phyloP scores from a whole-genome alignment of 2,329 filamentous ascomycete genomes.

The Cercospora sojina region DNA sequence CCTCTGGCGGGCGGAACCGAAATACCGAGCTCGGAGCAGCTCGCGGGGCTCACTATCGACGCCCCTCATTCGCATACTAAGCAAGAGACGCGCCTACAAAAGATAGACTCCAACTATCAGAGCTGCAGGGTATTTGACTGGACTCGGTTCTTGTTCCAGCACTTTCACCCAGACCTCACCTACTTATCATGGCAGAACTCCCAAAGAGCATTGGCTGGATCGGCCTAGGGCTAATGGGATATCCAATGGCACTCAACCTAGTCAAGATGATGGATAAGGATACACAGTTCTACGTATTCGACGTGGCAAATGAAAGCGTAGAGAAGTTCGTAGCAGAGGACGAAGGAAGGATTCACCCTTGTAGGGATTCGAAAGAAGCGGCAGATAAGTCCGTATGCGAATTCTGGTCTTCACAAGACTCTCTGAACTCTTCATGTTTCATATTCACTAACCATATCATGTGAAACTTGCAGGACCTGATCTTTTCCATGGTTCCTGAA shows the following conservation, averaged over 20 bases:
- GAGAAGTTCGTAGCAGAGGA: slow-evolving; percentile 47
- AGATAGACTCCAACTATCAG: background rate
- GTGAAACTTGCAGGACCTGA: slow-evolving; percentile 43
- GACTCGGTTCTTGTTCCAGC: background rate
- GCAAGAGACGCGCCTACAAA: slow-evolving; percentile 11
- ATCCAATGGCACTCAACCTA: slow-evolving; percentile 54
- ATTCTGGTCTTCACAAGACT: background rate
- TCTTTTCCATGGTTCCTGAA: slow-evolving; percentile 57
- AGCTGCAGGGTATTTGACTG: background rate
- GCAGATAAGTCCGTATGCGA: slow-evolving; percentile 50
- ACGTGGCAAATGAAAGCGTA: slow-evolving; percentile 47
- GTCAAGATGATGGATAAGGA: slow-evolving; percentile 47
- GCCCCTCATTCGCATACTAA: slow-evolving; percentile 5
- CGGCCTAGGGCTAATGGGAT: slow-evolving; percentile 57
- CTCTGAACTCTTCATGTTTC: background rate
- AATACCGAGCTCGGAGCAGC: slow-evolving; percentile 9
- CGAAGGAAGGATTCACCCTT: slow-evolving; percentile 42
- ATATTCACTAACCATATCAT: background rate
- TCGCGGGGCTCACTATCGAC: slow-evolving; percentile 11
- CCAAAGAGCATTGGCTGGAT: slow-evolving; percentile 49
- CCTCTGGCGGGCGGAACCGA: no score
- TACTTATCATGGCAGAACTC: slow-evolving; percentile 27
- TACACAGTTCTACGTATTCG: slow-evolving; percentile 50
- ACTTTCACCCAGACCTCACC: background rate
- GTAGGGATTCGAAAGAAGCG: slow-evolving; percentile 49